Conservation (phyloP, 148 eudicot species). For the Gaultheria prostrata region DNA sequence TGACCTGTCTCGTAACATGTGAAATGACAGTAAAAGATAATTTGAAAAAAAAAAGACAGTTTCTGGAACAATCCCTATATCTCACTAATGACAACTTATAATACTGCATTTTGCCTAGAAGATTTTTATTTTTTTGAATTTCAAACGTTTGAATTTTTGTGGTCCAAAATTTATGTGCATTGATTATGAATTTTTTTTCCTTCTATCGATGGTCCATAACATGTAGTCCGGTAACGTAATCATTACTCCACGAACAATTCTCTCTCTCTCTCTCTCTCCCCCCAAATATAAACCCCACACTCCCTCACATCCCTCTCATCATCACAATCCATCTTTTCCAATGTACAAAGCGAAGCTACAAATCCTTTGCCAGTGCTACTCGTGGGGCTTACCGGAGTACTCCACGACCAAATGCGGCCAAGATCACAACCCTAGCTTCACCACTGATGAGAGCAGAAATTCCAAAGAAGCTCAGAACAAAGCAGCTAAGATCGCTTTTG, state of each 20-base stretch:
- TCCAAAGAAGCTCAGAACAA: slow-evolving; percentile 66
- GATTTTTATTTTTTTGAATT: no score
- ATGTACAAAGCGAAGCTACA: slow-evolving; percentile 57
- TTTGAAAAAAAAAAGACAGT: no score
- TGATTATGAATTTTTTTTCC: no score
- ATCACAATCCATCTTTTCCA: not conserved
- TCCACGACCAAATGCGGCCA: slow-evolving; percentile 36
- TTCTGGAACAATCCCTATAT: no score
- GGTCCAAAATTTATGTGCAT: no score
- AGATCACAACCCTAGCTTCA: slow-evolving; percentile 53
- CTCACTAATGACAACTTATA: no score
- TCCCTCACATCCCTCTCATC: not conserved
- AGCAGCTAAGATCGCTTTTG: slow-evolving; percentile 56
- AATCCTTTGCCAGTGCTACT: slow-evolving; percentile 37
- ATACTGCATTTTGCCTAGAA: no score
- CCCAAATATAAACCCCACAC: not conserved
- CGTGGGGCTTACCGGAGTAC: slow-evolving; percentile 50
- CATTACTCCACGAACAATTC: not conserved
- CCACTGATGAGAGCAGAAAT: slow-evolving; percentile 26
- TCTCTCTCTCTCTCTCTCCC: not conserved
- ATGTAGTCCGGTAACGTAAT: no score
- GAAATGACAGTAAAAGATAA: no score
- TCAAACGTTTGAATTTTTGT: no score
- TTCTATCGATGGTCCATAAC: no score
- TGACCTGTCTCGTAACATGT: no score